phyloP scores from a whole-genome alignment of 2,329 filamentous ascomycete species.

The Aspergillus novoparasiticus region DNA sequence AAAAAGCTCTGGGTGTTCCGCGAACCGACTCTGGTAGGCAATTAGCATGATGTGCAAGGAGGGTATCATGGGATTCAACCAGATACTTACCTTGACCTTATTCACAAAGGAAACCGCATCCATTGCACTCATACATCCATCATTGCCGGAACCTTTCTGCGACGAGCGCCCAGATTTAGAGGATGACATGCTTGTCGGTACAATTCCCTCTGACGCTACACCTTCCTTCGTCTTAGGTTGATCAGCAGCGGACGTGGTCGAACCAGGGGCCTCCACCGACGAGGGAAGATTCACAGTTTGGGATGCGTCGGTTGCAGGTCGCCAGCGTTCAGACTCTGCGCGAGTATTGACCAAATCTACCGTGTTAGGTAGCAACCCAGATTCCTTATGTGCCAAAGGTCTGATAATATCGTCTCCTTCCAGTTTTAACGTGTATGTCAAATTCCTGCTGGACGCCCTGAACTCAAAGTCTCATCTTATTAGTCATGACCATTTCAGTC shows the following conservation, averaged over 20 bases:
- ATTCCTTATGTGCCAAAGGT: not conserved
- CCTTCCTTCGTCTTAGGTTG: not conserved
- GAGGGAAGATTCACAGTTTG: too few relatives aligned
- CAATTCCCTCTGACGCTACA: not conserved
- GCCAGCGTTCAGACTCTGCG: not conserved
- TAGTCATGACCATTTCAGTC: not conserved
- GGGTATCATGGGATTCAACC: too few relatives aligned
- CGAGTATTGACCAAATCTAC: not conserved
- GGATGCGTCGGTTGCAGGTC: too few relatives aligned
- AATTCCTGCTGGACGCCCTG: not conserved
- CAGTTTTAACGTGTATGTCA: not conserved
- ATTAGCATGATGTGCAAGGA: not conserved
- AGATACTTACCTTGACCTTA: not conserved
- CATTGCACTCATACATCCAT: not conserved
- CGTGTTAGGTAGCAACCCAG: not conserved
- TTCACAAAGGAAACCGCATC: not conserved
- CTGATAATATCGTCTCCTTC: not conserved
- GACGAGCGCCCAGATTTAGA: not conserved
- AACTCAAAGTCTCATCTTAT: not conserved
- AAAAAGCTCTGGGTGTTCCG: not conserved
- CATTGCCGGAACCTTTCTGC: not conserved
- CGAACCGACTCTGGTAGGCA: not conserved
- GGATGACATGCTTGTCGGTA: not conserved
- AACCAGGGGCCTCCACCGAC: not conserved
- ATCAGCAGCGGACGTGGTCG: not conserved